These are phyloP conservation scores for Stentor coeruleus DNA, from an alignment of 73 alveolate genomes.

Conservation along the genomic window DNA sequence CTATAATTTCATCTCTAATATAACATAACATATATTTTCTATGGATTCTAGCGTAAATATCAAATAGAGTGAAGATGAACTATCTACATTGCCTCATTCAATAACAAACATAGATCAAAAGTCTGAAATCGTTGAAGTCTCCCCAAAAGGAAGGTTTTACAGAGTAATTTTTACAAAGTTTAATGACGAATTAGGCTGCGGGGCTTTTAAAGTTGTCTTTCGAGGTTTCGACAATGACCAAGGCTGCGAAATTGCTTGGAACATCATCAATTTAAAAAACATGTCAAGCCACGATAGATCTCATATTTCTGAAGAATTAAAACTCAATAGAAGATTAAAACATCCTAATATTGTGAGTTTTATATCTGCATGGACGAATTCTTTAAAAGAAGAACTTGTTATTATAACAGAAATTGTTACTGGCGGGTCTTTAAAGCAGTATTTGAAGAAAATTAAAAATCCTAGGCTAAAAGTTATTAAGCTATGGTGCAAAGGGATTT, in stretches of 20 bases:
- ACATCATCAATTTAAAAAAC: constrained; percentile 51
- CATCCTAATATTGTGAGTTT: constrained; percentile 74
- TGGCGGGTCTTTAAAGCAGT: constrained; percentile 73
- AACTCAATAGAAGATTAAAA: constrained; percentile 51
- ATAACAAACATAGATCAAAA: constrained; percentile 11
- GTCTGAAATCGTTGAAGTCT: constrained; percentile 26
- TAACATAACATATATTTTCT: too few relatives aligned
- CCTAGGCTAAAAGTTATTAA: constrained; percentile 83
- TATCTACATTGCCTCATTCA: too few relatives aligned
- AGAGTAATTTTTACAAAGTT: constrained; percentile 34
- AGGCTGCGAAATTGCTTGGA: constrained; percentile 77
- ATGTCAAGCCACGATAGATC: constrained; percentile 48
- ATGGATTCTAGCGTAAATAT: too few relatives aligned
- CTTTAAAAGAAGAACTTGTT: constrained; percentile 50
- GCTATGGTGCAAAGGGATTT: constrained; percentile 84
- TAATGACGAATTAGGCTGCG: constrained; percentile 48
- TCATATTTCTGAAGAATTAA: constrained; percentile 56
- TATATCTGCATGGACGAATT: constrained; percentile 64
- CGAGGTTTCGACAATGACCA: constrained; percentile 66
- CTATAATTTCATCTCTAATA: too few relatives aligned
- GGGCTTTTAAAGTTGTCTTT: constrained; percentile 50
- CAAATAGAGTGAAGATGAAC: too few relatives aligned
- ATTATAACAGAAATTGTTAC: constrained; percentile 66
- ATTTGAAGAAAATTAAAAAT: constrained; percentile 58
- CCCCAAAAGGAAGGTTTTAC: constrained; percentile 43